These are phyloP conservation scores for Apiospora sp. DNA, from an alignment of 2,329 filamentous ascomycete species.

Conservation along the genomic window DNA sequence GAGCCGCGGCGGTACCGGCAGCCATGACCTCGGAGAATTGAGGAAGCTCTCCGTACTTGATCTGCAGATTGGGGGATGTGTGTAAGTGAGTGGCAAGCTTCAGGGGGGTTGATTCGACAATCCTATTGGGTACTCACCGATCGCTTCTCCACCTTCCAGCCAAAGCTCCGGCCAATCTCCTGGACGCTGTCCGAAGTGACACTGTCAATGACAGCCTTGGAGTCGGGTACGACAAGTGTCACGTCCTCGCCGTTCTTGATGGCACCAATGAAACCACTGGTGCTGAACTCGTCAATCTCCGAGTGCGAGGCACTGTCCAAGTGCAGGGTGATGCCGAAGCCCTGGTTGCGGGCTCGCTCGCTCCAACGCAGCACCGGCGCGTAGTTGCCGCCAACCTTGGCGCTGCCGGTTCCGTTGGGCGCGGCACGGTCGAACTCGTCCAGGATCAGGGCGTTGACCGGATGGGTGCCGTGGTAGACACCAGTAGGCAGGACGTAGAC, in stretches of 20 bases:
- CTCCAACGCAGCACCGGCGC: constrained; percentile 90
- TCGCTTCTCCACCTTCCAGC: constrained; percentile 84
- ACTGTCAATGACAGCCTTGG: constrained; percentile 84
- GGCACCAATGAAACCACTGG: constrained; percentile 89
- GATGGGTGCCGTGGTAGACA: constrained; percentile 89
- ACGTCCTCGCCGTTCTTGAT: constrained; percentile 65
- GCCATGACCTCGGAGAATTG: constrained; percentile 80
- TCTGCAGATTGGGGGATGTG: constrained; percentile 50
- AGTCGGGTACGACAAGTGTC: constrained; percentile 87
- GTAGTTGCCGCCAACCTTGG: constrained; percentile 97
- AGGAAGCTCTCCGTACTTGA: constrained; percentile 67
- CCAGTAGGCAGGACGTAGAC: constrained; percentile 93
- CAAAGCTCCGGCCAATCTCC: constrained; percentile 77
- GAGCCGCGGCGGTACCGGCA: constrained; percentile 87
- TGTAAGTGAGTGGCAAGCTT: neutral
- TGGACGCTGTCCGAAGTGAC: constrained; percentile 75
- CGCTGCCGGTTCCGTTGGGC: constrained; percentile 87
- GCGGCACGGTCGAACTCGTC: constrained; percentile 94
- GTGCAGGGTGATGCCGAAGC: constrained; percentile 94
- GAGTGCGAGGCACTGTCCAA: constrained; percentile 84
- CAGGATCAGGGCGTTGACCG: constrained; percentile 86
- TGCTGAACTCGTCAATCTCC: constrained; percentile 96
- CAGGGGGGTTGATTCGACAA: neutral
- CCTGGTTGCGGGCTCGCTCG: constrained; percentile 78
- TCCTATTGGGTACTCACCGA: constrained; percentile 56